Base-by-base conservation (phyloP, 169 alveolate genomes). In the Theileria sp. region DNA sequence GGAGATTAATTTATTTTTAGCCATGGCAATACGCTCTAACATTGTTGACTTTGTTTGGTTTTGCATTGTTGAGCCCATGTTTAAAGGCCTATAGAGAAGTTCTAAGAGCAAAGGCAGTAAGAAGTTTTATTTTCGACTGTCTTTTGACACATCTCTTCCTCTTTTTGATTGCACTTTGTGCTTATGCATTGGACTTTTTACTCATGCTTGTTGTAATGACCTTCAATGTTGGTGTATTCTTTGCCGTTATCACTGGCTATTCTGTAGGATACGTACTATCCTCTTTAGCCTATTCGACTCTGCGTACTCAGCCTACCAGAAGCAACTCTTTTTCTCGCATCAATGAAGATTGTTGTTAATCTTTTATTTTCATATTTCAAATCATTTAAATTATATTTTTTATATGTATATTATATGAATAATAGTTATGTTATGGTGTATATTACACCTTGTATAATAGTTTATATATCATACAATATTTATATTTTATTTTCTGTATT, bases 131-230 rank as follows among this genome's bases (percentile, higher is more conserved):
- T 10, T 36, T 15, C 60, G 80, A 51, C 58, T 60, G 68, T 30
- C 30, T 60, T 19, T 25, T 70, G 51, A 50, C 58, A 23, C 80
- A 80, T 67, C 28, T 78, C 10, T 44, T 82, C 19, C 60, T 88
- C 65, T 82, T 77, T 56, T 23, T 77, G 56, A 28, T 90, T 30
- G 84, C 94, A 12, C 81, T 87, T 60, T 51, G 67, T 25, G 86
- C 83, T 28, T 78, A 75, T 25, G 34, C 84, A 26, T 68, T 88
- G 92, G 94, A 90, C 75, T 90, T 85, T 49, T 51, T 76, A 28
- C 64, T 90, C 76, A 90, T 90, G 94, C 70, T 90, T 62, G 70
- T 90, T 38, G 92, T 87, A 30, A 90, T 90, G 94, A 85, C 92
- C 26, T 90, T 83, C 86, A 90, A 90, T 65, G 92, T 90, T 25